Evolutionary conservation across 495 filamentous ascomycete genomes (phyloP).

Genomic region (Penicillium ochrochloron): DNA sequence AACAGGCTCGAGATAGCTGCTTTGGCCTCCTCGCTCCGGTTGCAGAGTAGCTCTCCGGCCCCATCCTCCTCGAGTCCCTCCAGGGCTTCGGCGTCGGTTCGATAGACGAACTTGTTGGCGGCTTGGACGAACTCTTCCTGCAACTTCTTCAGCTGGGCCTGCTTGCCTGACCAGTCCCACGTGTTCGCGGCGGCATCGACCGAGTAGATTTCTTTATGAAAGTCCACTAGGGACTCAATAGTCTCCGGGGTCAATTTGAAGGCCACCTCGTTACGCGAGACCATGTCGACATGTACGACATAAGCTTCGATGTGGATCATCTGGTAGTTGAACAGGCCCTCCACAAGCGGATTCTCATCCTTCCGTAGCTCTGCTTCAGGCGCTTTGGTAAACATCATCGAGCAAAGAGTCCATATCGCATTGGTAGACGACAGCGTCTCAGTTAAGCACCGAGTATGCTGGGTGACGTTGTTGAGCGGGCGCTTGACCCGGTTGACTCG

Average conservation of each 20-base stretch:
- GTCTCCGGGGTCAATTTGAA: constrained; percentile 98
- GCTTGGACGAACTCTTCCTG: constrained; percentile 98
- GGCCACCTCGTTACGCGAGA: constrained; percentile 94
- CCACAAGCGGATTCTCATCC: constrained; percentile 85
- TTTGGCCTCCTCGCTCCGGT: constrained; percentile 94
- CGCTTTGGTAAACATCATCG: constrained; percentile 89
- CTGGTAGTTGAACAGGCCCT: constrained; percentile 92
- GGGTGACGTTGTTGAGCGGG: constrained; percentile 94
- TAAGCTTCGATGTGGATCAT: constrained; percentile 96
- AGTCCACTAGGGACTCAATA: constrained; percentile 93
- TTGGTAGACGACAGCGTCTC: constrained; percentile 90
- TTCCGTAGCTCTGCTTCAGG: constrained; percentile 85
- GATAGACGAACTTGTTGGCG: constrained; percentile 96
- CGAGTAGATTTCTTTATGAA: constrained; percentile 96
- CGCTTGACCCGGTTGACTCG: constrained; percentile 97
- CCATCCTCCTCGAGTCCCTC: constrained; percentile 98
- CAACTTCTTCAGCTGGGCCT: constrained; percentile 92
- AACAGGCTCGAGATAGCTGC: constrained; percentile 81
- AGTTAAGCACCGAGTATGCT: constrained; percentile 95
- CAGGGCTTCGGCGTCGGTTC: constrained; percentile 84
- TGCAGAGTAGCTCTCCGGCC: constrained; percentile 88
- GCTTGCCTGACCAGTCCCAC: constrained; percentile 97
- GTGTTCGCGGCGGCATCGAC: constrained; percentile 86
- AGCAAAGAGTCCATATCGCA: constrained; percentile 95
- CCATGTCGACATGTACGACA: constrained; percentile 99